Base-by-base conservation (phyloP, 495 filamentous ascomycete species). In the Trichoderma gamsii region DNA sequence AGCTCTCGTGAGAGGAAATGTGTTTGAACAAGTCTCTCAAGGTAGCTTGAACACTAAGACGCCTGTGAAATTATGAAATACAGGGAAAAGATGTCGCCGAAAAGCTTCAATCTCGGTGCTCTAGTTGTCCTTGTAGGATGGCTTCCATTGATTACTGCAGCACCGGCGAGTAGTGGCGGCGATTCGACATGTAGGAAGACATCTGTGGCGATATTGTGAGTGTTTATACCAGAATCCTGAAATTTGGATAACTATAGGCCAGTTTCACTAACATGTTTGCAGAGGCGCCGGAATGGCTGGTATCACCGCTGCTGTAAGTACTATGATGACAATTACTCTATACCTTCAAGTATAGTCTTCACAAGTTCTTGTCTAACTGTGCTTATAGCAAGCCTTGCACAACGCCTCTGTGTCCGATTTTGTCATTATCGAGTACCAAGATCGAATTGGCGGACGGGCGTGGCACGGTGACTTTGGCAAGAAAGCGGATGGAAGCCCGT, bases 341-440 rank as follows among this genome's bases (percentile, higher is more conserved):
- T 29, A 29, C 4, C 1, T 4, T 29, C 29, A 29, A 29, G 4
- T 29, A 29, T 1, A 29, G 29, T 4, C 29, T 29, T 29, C 4
- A 4, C 4, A 4, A 29, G 29, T 4, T 29, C 4, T 29, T 29
- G 29, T 38, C 35, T 38, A 38, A 38, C 35, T 9, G 3, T 16
- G 1, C 43, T 3, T 46, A 4, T 4, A 46, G 8, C 88, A 91
- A 84, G 80, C 89, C 12, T 75, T 92, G 6, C 75, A 79, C 7
- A 88, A 91, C 70, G 81, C 80, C 35, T 90, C 85, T 5, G 75
- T 92, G 7, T 76, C 81, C 38, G 89, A 92, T 71, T 92, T 92
- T 70, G 43, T 90, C 41, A 88, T 92, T 52, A 71, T 93, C 21
- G 90, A 93, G 68, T 86, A 87, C 70, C 86, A 85, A 64, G 78